A percentile compares a stretch with the other conserved stretches of the same genome.
These are phyloP conservation scores for Papiliotrema flavescens DNA, from an alignment of 1,284 basidiomycete species.

Conservation along the genomic window DNA sequence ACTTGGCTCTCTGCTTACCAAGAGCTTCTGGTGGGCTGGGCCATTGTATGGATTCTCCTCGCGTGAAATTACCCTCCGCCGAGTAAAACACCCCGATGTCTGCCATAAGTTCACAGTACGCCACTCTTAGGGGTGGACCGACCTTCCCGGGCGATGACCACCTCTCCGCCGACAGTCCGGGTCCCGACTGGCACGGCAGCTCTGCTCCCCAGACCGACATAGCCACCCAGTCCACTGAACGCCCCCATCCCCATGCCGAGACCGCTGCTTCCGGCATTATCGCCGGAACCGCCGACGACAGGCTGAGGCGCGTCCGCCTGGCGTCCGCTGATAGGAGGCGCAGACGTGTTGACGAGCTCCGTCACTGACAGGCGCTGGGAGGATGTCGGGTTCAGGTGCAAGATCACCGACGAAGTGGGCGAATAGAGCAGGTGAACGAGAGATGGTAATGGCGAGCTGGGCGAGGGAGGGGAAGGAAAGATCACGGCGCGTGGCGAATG, in stretches of 20 bases:
- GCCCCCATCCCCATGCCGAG: slow-evolving; percentile 40
- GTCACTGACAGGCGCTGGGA: slow-evolving; percentile 59
- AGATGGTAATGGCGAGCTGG: slow-evolving; percentile 25
- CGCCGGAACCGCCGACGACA: not conserved
- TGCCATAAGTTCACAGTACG: slow-evolving; percentile 33
- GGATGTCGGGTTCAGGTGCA: slow-evolving; percentile 60
- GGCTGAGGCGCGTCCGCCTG: not conserved
- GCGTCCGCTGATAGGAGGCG: slow-evolving; percentile 57
- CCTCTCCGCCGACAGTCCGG: slow-evolving; percentile 62
- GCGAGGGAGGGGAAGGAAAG: slow-evolving; percentile 37
- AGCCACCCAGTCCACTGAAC: slow-evolving; percentile 74
- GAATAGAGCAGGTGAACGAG: slow-evolving; percentile 60
- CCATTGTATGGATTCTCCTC: slow-evolving; percentile 67
- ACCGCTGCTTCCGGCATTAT: slow-evolving; percentile 1
- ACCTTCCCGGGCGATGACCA: slow-evolving; percentile 78
- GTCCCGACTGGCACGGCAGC: slow-evolving; percentile 63
- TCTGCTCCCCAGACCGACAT: slow-evolving; percentile 78
- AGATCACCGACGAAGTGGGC: slow-evolving; percentile 66
- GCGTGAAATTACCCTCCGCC: slow-evolving; percentile 62
- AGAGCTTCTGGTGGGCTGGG: slow-evolving; percentile 75
- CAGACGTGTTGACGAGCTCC: slow-evolving; percentile 68
- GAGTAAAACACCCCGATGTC: slow-evolving; percentile 72
- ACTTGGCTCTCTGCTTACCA: slow-evolving; percentile 49
- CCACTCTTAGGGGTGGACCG: slow-evolving; percentile 37
- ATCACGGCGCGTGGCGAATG: slow-evolving; percentile 68